Conservation (phyloP, 192 early-diverging fungal species). For the Diversispora eburnea region DNA sequence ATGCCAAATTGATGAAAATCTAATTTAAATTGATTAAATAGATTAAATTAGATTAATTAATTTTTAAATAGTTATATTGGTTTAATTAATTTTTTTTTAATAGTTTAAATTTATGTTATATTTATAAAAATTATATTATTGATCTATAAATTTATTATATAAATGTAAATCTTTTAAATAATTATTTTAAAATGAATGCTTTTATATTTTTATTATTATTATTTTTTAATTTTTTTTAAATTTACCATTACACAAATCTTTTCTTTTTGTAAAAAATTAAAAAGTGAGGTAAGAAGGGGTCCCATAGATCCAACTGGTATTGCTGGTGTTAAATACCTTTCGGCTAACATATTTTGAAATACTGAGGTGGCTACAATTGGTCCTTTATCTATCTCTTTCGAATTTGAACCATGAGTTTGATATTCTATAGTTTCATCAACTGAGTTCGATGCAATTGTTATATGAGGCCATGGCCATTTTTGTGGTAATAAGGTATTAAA, state of each 20-base stretch:
- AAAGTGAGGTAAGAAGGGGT: conserved; percentile 33
- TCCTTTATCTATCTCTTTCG: conserved; percentile 29
- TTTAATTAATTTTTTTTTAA: too few species aligned
- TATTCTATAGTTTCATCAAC: background rate
- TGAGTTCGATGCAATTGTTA: background rate
- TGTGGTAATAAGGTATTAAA: background rate
- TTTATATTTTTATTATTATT: background rate
- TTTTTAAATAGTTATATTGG: too few species aligned
- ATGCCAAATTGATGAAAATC: conserved; percentile 47
- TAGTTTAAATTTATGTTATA: too few species aligned
- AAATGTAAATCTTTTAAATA: background rate
- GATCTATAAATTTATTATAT: background rate
- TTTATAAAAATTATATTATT: too few species aligned
- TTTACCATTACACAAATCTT: conserved; percentile 45
- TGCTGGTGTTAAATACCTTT: conserved; percentile 35
- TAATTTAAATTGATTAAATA: conserved; percentile 11
- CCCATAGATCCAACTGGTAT: conserved; percentile 33
- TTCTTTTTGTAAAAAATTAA: conserved; percentile 47
- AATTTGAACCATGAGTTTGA: background rate
- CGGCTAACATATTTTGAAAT: conserved; percentile 39
- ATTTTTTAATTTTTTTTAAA: too few species aligned
- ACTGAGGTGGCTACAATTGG: conserved; percentile 34
- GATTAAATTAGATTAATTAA: background rate
- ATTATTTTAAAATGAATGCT: background rate
- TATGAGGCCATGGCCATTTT: background rate